Evolutionary conservation across 2,329 filamentous ascomycete species (phyloP).

Genomic region (Madurella mycetomatis): DNA sequence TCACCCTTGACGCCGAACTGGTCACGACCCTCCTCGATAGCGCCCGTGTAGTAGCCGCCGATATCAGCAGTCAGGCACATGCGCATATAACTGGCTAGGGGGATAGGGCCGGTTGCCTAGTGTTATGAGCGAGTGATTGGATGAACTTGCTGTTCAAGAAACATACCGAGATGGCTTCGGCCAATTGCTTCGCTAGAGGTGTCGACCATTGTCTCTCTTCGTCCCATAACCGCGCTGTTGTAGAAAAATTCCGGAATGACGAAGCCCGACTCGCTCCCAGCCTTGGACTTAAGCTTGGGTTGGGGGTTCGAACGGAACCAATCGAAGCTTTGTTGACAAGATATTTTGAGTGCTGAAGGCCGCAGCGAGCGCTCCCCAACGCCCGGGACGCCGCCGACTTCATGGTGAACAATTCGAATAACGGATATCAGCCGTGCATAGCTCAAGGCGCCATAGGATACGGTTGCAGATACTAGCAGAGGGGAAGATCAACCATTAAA

Average conservation of each 20-base stretch:
- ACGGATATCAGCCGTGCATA: slow-evolving; percentile 4
- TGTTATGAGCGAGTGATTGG: slow-evolving; percentile 1
- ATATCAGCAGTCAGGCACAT: slow-evolving; percentile 91
- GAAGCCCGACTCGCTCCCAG: not conserved
- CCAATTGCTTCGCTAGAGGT: slow-evolving; percentile 80
- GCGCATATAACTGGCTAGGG: slow-evolving; percentile 93
- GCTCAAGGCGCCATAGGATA: not conserved
- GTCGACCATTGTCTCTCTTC: slow-evolving; percentile 75
- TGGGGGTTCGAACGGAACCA: slow-evolving; percentile 3
- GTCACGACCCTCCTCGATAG: slow-evolving; percentile 63
- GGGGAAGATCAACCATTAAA: not conserved
- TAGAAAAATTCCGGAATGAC: slow-evolving; percentile 16
- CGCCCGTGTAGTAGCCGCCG: slow-evolving; percentile 89
- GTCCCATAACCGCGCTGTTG: slow-evolving; percentile 4
- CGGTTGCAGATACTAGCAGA: not conserved
- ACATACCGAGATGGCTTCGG: slow-evolving; percentile 76
- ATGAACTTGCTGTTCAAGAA: not conserved
- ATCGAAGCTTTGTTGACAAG: slow-evolving; percentile 1
- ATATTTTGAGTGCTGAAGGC: not conserved
- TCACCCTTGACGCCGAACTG: slow-evolving; percentile 92
- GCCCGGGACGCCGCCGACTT: slow-evolving; percentile 15
- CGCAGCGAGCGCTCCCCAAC: slow-evolving; percentile 14
- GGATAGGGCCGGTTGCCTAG: slow-evolving; percentile 76
- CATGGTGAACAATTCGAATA: slow-evolving; percentile 15
- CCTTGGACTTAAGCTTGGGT: not conserved